Evolutionary conservation across 1,139 yeast species (phyloP).

Genomic region (Blastobotrys malaysiensis): DNA sequence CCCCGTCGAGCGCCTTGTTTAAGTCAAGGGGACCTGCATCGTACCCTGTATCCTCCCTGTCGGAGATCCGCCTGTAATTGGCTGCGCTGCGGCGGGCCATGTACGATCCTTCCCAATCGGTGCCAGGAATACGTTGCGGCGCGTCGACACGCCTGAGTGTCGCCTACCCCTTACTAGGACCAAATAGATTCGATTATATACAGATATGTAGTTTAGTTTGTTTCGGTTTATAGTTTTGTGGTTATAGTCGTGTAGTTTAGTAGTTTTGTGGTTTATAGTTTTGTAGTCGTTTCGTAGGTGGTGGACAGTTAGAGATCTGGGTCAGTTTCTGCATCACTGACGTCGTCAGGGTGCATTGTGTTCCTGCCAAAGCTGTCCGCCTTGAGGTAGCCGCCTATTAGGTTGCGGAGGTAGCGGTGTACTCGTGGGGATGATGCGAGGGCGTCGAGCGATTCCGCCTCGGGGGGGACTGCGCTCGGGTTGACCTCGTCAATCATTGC

Average conservation of each 20-base stretch:
- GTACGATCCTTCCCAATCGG: not conserved
- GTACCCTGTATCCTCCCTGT: not conserved
- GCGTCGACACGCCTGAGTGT: not conserved
- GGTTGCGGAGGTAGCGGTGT: not conserved
- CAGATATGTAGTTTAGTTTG: no score
- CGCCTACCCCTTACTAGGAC: not conserved
- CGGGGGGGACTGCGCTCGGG: not conserved
- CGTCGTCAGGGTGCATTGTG: not conserved
- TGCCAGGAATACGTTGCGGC: not conserved
- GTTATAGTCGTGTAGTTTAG: no score
- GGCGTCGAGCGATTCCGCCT: not conserved
- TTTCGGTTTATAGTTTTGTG: no score
- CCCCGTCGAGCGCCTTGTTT: not conserved
- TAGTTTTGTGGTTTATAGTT: not conserved
- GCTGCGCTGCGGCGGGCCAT: not conserved
- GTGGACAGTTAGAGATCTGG: no score
- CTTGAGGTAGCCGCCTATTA: not conserved
- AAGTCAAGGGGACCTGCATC: not conserved
- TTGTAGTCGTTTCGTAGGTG: not conserved
- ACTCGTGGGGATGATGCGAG: not conserved
- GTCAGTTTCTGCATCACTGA: not conserved
- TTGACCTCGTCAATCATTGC: not conserved
- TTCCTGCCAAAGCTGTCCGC: not conserved
- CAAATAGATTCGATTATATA: no score
- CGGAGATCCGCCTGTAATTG: not conserved